Evolutionary conservation across 129 eudicot genomes (phyloP), one percentile per base, ranked within the genome.

Genomic region (Chrysanthemum makinoi): DNA sequence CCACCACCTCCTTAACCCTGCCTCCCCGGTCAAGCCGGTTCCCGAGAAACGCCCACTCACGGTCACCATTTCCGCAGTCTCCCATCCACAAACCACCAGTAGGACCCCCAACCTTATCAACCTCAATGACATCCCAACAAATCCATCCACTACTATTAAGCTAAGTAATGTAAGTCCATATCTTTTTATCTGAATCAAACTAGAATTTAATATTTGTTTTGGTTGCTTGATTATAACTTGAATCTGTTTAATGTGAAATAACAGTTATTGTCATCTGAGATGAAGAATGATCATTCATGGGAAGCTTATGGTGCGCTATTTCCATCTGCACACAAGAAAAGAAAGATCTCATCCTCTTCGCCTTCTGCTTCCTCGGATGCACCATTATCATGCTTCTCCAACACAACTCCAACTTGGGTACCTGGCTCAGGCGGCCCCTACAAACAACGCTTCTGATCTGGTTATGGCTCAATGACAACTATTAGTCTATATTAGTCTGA

Each of bases 41-140:
- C 86, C 97, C 0, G 91, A 87, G 75, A 81, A 82, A 65, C 95
- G 91, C 14, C 86, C 86, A 1, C 72, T 90, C 8, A 75, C 81
- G 1, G 83, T 90, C 47, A 77, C 89, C 2, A 79, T 74, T 49
- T 51, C 60, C n/a, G 62, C 87, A 49, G 65, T 47, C 43, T 52
- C 39, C 68, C 56, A 24, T 58, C 78, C 22, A 17, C 79, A 0
- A 49, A 68, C 72, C 22, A 75, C 75, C 48, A 6, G 44, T 35
- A 39, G 46, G 9, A 33, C 81, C 18, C 44, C 67, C 12, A 62
- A 66, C 70, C 77, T 72, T n/a, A 79, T 85, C 47, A 83, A 86
- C 67, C 88, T 86, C 46, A 86, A 83, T 69, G 86, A 80, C 67
- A 43, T 76, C 65, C 89, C 89, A 30, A 43, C 77, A 6, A 57